Evolutionary conservation across 1,284 basidiomycete genomes (phyloP), one percentile per base, ranked within the genome.

Genomic region (Schizophyllum commune): DNA sequence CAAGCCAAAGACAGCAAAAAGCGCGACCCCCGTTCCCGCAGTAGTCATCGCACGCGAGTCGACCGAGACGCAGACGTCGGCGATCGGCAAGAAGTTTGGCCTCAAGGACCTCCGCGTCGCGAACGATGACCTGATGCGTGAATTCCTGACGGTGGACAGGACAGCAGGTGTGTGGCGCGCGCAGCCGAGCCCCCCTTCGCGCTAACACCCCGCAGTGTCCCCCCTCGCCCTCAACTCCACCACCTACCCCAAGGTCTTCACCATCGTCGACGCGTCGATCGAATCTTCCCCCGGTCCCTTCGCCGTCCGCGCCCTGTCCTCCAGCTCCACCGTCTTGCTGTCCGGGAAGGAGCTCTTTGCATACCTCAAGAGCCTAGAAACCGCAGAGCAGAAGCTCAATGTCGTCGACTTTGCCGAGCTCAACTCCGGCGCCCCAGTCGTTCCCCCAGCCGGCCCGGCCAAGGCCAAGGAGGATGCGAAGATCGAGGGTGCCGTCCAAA

Each of bases 1-100:
- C 83, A 94, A 94, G 71, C 92, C 92, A 47, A 94, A 94, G 75
- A 94, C 94, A 1, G 90, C 94, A 57, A 97, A 97, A 76, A 83
- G 84, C 0, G 93, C 91, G 5, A 85, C 84, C 27, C 86, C 93
- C 1, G 83, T 92, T 60, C 95, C 94, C 6, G 86, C 97, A 59
- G 83, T 98, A 59, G 87, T 96, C 63, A 83, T 98, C 70, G 92
- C 93, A 7, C 81, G 86, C 68, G 93, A 96, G 69, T 80, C 84
- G 52, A 92, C 92, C 17, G 90, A 95, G 70, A 91, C 91, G 19
- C 85, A 78, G 70, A 89, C 92, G 0, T 81, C 77, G 3, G 82
- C 87, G 8, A 82, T 97, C 64, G 92, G 84, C 54, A 92, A 91
- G 75, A 88, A 88, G 71, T 81, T 98, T 64, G 87, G 87, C 69